phyloP scores from a whole-genome alignment of 2,329 filamentous ascomycete genomes.

The Phialophora macrospora region DNA sequence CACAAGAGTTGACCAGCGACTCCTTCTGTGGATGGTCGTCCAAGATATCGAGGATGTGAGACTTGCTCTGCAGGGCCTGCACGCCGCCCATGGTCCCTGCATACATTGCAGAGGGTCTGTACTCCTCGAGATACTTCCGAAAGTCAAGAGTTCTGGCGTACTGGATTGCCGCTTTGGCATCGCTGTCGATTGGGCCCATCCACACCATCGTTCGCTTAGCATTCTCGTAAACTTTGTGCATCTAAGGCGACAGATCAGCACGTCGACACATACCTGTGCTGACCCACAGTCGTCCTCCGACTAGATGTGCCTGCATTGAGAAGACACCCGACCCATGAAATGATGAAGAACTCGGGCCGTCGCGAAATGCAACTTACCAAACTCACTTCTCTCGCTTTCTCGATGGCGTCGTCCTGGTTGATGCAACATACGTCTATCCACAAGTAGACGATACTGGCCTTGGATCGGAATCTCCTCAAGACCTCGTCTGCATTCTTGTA shows the following conservation, averaged over 20 bases:
- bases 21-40: conserved; percentile 20
- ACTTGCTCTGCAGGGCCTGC: conserved; percentile 19
- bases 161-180: conserved; percentile 9
- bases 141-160: conserved; percentile 24
- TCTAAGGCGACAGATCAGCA: not conserved
- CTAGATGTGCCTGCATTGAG: too few species aligned
- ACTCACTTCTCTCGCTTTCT: conserved; percentile 25
- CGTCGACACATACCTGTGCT: too few species aligned
- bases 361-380: not conserved
- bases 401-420: conserved; percentile 20
- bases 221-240: conserved; percentile 27
- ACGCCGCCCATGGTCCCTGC: not conserved
- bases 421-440: conserved; percentile 28
- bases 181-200: conserved; percentile 18
- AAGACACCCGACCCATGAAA: too few species aligned
- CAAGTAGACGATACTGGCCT: conserved; percentile 1
- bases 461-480: conserved; percentile 20
- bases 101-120: conserved; percentile 11
- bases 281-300: too few species aligned
- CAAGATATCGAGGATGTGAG: conserved; percentile 26
- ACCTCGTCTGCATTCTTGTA: conserved; percentile 29
- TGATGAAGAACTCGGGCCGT: too few species aligned
- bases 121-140: conserved; percentile 13
- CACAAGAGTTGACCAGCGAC: conserved; percentile 21
- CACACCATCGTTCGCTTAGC: conserved; percentile 24